Evolutionary conservation across 805 yeast species (phyloP).

Genomic region (Candida stauntonica): DNA sequence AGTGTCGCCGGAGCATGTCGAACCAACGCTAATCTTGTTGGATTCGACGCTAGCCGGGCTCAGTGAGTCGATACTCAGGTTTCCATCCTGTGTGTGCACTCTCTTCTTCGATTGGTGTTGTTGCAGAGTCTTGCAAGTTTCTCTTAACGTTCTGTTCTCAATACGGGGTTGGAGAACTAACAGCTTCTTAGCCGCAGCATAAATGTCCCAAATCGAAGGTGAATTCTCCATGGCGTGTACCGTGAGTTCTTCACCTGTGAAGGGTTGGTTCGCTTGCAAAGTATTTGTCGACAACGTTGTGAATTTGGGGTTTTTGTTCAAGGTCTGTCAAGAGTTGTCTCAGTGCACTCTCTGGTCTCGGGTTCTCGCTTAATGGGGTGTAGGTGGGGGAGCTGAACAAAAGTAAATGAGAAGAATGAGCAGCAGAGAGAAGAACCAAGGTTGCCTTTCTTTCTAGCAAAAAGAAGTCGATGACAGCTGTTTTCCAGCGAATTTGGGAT

Average conservation of each 20-base stretch:
- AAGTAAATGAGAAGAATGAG: no score
- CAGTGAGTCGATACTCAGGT: slow-evolving; percentile 14
- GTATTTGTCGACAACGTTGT: neutral
- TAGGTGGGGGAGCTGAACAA: no score
- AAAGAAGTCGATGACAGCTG: no score
- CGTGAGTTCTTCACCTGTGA: neutral
- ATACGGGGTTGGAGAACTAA: slow-evolving; percentile 29
- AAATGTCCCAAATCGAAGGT: slow-evolving; percentile 32
- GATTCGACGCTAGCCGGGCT: slow-evolving; percentile 24
- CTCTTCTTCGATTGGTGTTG: slow-evolving; percentile 2
- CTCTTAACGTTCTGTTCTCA: slow-evolving; percentile 29
- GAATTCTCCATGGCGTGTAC: slow-evolving; percentile 10
- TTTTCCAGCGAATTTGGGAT: no score
- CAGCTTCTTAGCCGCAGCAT: slow-evolving; percentile 29
- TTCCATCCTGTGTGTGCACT: slow-evolving; percentile 4
- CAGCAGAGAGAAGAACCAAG: no score
- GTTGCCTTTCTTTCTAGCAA: no score
- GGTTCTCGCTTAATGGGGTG: no score
- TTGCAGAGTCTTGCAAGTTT: slow-evolving; percentile 23
- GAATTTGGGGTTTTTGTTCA: no score
- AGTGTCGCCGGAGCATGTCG: slow-evolving; percentile 17
- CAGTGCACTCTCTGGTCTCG: no score
- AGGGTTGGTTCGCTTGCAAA: no score
- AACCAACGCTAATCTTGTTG: slow-evolving; percentile 23
- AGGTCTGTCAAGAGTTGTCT: no score